phyloP scores from a whole-genome alignment of 768 basidiomycete genomes.

The Suillus ampliporus region DNA sequence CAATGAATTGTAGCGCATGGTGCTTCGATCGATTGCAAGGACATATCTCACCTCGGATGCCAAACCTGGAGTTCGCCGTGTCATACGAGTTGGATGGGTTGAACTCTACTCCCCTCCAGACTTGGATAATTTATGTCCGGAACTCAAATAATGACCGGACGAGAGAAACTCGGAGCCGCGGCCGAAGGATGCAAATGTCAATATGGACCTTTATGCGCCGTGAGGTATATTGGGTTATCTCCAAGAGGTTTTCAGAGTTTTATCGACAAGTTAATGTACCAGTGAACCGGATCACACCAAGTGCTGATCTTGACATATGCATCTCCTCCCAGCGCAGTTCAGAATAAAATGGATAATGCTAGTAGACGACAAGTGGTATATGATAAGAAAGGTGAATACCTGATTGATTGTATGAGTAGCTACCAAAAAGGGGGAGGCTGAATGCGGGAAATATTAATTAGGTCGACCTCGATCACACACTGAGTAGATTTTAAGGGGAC shows the following conservation, averaged over 20 bases:
- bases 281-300: neutral
- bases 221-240: neutral
- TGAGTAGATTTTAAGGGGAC: neutral
- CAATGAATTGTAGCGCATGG: no score
- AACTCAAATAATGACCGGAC: neutral
- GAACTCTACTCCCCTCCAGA: neutral
- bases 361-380: no score
- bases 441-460: constrained; percentile 12
- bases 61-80: neutral
- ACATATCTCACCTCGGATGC: neutral
- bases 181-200: neutral
- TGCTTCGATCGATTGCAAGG: no score
- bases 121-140: neutral
- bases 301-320: no score
- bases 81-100: neutral
- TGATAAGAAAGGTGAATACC: constrained; percentile 3
- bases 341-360: no score
- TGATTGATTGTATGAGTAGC: neutral
- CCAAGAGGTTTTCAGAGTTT: constrained; percentile 6
- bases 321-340: no score
- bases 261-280: neutral
- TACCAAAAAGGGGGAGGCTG: neutral
- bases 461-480: neutral
- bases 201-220: no score
- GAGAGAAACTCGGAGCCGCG: constrained; percentile 3